phyloP scores from a whole-genome alignment of 2,329 filamentous ascomycete species.

The Aspergillus novoparasiticus region DNA sequence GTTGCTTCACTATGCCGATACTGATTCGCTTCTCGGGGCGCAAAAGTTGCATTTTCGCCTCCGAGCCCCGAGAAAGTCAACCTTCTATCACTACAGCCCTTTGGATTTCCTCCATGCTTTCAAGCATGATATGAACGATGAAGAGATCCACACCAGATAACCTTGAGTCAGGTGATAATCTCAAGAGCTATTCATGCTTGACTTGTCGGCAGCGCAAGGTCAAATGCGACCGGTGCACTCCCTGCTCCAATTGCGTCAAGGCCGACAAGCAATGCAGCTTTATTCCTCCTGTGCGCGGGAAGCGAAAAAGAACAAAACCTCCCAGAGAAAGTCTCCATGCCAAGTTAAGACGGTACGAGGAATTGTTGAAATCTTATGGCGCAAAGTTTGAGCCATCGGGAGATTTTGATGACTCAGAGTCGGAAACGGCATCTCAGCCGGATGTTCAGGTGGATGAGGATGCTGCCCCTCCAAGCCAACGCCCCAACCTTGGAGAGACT shows the following conservation, averaged over 20 bases:
- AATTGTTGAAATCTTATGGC: background rate
- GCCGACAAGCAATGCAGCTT: background rate
- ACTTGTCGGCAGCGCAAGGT: conserved; percentile 63
- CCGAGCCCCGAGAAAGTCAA: background rate
- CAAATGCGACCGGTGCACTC: conserved; percentile 23
- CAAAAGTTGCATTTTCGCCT: background rate
- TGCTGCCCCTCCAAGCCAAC: background rate
- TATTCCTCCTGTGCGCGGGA: background rate
- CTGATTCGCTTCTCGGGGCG: background rate
- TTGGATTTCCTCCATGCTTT: background rate
- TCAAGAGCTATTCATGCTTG: conserved; percentile 55
- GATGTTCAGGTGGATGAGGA: background rate
- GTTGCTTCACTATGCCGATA: background rate
- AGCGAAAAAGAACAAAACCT: background rate
- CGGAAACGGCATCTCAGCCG: background rate
- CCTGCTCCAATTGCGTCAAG: conserved; percentile 21
- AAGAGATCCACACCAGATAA: conserved; percentile 11
- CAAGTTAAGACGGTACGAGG: background rate
- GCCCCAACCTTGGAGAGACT: background rate
- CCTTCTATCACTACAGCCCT: background rate
- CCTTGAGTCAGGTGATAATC: conserved; percentile 12
- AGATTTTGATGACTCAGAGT: background rate
- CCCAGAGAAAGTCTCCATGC: conserved; percentile 8
- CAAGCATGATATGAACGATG: background rate
- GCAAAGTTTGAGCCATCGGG: background rate